A percentile compares a stretch with the other conserved stretches of the same genome.
phyloP scores from a whole-genome alignment of 345 rosid species.

The Trapa bicornis region DNA sequence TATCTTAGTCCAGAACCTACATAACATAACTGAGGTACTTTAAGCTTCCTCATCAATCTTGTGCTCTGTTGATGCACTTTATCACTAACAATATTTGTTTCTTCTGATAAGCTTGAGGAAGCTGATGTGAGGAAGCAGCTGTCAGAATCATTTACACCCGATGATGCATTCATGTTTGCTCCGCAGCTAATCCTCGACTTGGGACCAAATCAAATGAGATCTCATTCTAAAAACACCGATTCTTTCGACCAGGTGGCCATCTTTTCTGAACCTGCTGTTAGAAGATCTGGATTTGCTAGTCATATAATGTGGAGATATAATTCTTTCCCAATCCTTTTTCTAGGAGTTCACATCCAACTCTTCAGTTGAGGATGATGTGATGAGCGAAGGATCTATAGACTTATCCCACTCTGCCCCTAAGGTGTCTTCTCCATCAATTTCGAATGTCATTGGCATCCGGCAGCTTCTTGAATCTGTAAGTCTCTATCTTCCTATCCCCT shows the following conservation, averaged over 20 bases:
- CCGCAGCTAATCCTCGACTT: conserved; percentile 30
- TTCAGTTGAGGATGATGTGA: conserved; percentile 52
- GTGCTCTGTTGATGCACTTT: background rate
- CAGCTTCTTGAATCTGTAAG: conserved; percentile 86
- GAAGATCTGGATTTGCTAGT: background rate
- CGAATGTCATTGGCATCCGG: conserved; percentile 71
- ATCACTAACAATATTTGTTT: conserved; percentile 9
- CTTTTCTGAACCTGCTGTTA: background rate
- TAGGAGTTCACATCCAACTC: conserved; percentile 54
- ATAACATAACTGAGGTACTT: conserved; percentile 41
- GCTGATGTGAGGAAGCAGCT: conserved; percentile 58
- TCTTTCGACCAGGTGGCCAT: conserved; percentile 77
- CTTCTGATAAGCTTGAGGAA: conserved; percentile 37
- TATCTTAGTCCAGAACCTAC: conserved; percentile 39
- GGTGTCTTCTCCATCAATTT: conserved; percentile 48
- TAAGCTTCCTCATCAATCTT: conserved; percentile 7
- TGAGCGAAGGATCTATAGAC: conserved; percentile 63
- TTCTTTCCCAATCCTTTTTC: background rate
- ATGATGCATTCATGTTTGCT: conserved; percentile 70
- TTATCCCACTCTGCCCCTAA: conserved; percentile 40
- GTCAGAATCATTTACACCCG: conserved; percentile 70
- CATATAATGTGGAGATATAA: too few species aligned
- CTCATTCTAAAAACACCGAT: conserved; percentile 54
- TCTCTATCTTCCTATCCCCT: background rate
- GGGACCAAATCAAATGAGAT: conserved; percentile 31